These are phyloP conservation scores for Aspergillus ibericus DNA, from an alignment of 2,329 filamentous ascomycete genomes.

Conservation along the genomic window DNA sequence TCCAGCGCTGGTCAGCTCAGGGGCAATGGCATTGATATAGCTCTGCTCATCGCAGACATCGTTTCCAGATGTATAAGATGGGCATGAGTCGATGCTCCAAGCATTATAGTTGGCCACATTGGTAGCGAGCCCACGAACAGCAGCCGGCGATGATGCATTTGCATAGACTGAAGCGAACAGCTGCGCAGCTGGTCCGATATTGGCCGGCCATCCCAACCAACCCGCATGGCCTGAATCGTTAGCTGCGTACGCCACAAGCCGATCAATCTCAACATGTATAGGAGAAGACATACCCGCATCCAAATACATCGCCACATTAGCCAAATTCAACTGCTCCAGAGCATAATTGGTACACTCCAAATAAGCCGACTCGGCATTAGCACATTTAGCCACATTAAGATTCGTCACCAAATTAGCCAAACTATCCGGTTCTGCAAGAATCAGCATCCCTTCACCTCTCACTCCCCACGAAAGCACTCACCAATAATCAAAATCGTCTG, in stretches of 20 bases:
- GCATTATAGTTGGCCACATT: constrained; percentile 63
- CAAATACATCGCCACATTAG: constrained; percentile 64
- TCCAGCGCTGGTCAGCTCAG: constrained; percentile 48
- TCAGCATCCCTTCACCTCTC: constrained; percentile 29
- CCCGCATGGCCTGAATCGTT: constrained; percentile 52
- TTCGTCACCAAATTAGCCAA: constrained; percentile 65
- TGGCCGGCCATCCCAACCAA: constrained; percentile 65
- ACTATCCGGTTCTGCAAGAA: constrained; percentile 59
- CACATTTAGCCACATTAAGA: constrained; percentile 54
- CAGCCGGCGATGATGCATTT: constrained; percentile 47
- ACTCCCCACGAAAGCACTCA: constrained; percentile 25
- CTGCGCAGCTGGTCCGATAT: constrained; percentile 53
- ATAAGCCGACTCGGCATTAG: constrained; percentile 56
- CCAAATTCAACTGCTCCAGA: constrained; percentile 56
- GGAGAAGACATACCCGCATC: constrained; percentile 52
- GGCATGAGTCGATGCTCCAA: constrained; percentile 48
- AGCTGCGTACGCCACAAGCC: not conserved
- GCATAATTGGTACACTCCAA: constrained; percentile 58
- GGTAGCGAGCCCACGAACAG: constrained; percentile 55
- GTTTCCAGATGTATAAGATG: constrained; percentile 47
- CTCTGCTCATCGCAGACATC: constrained; percentile 55
- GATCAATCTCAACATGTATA: not conserved
- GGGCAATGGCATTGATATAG: constrained; percentile 54
- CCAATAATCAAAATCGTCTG: constrained; percentile 54
- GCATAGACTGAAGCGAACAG: constrained; percentile 52